These are phyloP conservation scores for Nitzschia palea DNA, from an alignment of 108 stramenopile species.

Conservation along the genomic window DNA sequence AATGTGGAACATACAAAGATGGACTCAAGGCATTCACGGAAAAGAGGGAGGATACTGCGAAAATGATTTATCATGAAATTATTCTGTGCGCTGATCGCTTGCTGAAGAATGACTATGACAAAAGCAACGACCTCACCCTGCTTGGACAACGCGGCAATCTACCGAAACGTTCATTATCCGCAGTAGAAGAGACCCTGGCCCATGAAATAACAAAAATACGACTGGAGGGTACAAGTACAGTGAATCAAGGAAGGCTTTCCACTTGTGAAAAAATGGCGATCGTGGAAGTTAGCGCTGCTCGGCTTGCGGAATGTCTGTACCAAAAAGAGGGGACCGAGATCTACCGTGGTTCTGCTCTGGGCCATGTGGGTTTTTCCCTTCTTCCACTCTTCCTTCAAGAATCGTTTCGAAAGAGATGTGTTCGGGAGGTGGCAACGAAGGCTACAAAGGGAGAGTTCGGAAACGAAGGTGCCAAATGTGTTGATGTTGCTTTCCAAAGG, in stretches of 20 bases:
- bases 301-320: slow-evolving; percentile 10
- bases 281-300: not conserved
- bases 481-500: not conserved
- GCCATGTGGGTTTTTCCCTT: slow-evolving; percentile 3
- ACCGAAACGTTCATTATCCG: not conserved
- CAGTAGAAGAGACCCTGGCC: slow-evolving; percentile 6
- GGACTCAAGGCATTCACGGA: not conserved
- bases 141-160: slow-evolving; percentile 11
- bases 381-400: not conserved
- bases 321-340: slow-evolving; percentile 9
- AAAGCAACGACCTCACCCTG: not conserved
- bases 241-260: not conserved
- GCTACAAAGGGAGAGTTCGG: slow-evolving; percentile 1
- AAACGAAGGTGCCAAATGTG: slow-evolving; percentile 2
- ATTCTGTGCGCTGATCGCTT: slow-evolving; percentile 2
- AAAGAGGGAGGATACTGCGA: not conserved
- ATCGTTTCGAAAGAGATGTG: not conserved
- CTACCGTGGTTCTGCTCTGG: slow-evolving; percentile 1
- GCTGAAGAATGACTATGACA: slow-evolving; percentile 3
- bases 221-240: not conserved
- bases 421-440: not conserved
- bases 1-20: not conserved
- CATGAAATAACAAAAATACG: slow-evolving; percentile 8
- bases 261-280: not conserved
- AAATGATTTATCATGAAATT: not conserved